phyloP scores from a whole-genome alignment of 345 rosid genomes.

The Eucalyptus coolabah region DNA sequence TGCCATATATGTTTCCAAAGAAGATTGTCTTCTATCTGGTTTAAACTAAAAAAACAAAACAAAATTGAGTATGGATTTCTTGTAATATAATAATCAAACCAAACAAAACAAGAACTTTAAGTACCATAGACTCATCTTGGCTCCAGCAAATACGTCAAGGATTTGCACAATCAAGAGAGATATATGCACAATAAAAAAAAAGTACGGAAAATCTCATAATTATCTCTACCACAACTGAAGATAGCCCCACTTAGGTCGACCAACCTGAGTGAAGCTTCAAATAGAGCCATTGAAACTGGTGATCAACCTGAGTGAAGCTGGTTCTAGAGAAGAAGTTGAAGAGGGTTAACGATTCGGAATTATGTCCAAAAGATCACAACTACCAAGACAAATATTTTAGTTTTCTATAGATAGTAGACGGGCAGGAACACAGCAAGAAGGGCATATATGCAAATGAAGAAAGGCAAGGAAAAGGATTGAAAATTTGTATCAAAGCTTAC shows the following conservation, averaged over 20 bases:
- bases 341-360: background rate
- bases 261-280: background rate
- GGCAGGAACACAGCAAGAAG: background rate
- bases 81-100: background rate
- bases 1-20: background rate
- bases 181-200: background rate
- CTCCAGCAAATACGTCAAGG: background rate
- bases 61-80: background rate
- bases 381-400: background rate
- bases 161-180: background rate
- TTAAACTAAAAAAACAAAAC: background rate
- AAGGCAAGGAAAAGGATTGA: background rate
- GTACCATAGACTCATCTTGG: background rate
- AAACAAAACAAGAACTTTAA: background rate
- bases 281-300: background rate
- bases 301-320: background rate
- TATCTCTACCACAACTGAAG: background rate
- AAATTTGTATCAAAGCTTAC: background rate
- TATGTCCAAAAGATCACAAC: background rate
- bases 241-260: background rate
- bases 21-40: background rate
- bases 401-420: background rate
- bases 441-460: background rate
- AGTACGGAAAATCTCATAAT: background rate
- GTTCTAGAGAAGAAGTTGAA: background rate